Evolutionary conservation across 495 filamentous ascomycete genomes (phyloP).

Genomic region (Melanomma pulvis-pyrius): DNA sequence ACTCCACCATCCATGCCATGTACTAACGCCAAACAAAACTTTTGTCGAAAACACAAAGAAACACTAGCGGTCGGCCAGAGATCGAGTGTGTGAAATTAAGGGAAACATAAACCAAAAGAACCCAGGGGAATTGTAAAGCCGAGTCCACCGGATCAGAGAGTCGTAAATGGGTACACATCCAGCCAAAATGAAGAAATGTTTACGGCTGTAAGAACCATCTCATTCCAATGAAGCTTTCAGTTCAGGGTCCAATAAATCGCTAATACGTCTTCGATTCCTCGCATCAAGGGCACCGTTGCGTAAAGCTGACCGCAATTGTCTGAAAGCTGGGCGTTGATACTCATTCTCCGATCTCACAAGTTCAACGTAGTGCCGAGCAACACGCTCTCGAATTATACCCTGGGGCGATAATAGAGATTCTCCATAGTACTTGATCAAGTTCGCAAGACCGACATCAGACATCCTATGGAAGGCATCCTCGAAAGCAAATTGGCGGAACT

Average conservation of each 20-base stretch:
- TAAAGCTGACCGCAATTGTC: conserved; percentile 55
- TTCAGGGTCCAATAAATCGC: conserved; percentile 43
- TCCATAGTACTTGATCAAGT: conserved; percentile 63
- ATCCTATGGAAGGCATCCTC: conserved; percentile 61
- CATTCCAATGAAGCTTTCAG: conserved; percentile 28
- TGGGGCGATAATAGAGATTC: conserved; percentile 56
- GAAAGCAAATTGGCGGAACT: conserved; percentile 72
- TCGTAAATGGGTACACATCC: conserved; percentile 26
- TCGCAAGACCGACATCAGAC: conserved; percentile 55
- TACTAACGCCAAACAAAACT: conserved; percentile 30
- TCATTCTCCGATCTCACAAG: conserved; percentile 52
- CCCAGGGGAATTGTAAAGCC: not conserved
- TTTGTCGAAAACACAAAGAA: conserved; percentile 21
- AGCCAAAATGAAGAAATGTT: not conserved
- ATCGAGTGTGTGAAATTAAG: conserved; percentile 20
- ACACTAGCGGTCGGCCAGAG: conserved; percentile 7
- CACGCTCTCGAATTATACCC: conserved; percentile 52
- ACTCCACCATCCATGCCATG: conserved; percentile 33
- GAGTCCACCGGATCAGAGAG: not conserved
- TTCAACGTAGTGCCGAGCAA: conserved; percentile 58
- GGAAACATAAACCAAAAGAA: conserved; percentile 9
- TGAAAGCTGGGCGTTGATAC: conserved; percentile 52
- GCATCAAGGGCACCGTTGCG: conserved; percentile 58
- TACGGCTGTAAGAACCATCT: not conserved
- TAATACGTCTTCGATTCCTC: conserved; percentile 60